Evolutionary conservation across 768 basidiomycete genomes (phyloP), one percentile per base, ranked within the genome.

Genomic region (Leccinum boreale): DNA sequence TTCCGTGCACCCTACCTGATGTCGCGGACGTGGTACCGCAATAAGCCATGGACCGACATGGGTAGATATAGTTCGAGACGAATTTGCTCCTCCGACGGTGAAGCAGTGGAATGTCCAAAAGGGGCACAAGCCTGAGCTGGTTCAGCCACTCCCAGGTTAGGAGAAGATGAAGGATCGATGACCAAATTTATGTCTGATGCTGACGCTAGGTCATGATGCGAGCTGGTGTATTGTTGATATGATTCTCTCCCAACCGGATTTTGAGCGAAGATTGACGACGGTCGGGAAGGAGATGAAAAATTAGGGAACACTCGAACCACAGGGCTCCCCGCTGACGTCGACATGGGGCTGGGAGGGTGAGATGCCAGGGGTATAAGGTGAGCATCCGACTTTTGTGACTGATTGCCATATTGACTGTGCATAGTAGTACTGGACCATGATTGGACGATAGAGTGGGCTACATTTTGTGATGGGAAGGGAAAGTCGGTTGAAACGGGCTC

Each of bases 241-340:
- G 66, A 66, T 0, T 58, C 52, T 33, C 66, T 64, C 4, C 66
- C 70, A 15, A 11, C 12, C 6, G 70, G 62, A n/a, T 24, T 55
- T 52, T 31, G 36, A 36, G 15, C 9, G 23, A 42, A 6, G 4
- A 65, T 59, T 4, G 5, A 12, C 23, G 14, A 24, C 24, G 24
- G 46, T 8, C 12, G 23, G 19, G 45, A 46, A 46, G 45, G 23
- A 36, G 36, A 36, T 14, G 45, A 6, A 4, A 21, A 19, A 46
- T 14, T 21, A 14, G 44, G 55, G 64, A 63, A 46, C 14, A 19
- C 45, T 64, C 50, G 11, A 21, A 11, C 5, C 21, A 4, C n/a
- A 46, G 45, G 11, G 21, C 10, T 23, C 21, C 45, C 12, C 5
- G 21, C 10, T 46, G 35, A 35, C 5, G 35, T 14, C 0, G 19